A percentile compares a stretch with the other conserved stretches of the same genome.
These are phyloP conservation scores for Aaosphaeria pasadenensis DNA, from an alignment of 2,329 filamentous ascomycete genomes.

Conservation along the genomic window DNA sequence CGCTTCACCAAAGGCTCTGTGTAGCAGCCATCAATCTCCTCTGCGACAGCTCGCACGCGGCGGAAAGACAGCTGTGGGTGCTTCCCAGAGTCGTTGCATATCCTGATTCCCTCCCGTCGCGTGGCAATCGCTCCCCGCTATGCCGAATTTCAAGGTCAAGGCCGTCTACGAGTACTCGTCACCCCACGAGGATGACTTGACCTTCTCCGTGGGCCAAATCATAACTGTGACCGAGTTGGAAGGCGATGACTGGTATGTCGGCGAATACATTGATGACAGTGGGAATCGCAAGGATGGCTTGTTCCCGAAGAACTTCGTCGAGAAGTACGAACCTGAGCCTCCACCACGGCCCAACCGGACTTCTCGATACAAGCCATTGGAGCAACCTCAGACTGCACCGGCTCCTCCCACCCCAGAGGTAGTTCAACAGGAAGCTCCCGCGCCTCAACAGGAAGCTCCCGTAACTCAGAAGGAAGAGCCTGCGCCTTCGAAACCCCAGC, in stretches of 20 bases:
- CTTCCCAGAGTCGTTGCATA: constrained; percentile 1
- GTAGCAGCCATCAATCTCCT: constrained; percentile 3
- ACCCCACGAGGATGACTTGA: constrained; percentile 90
- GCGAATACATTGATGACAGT: constrained; percentile 75
- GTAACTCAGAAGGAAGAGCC: constrained; percentile 21
- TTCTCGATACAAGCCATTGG: constrained; percentile 47
- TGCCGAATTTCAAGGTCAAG: constrained; percentile 77
- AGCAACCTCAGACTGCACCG: constrained; percentile 25
- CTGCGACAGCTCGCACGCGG: constrained; percentile 5
- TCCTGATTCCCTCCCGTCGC: constrained; percentile 3
- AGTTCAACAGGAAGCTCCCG: constrained; percentile 23
- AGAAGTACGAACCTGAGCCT: constrained; percentile 87
- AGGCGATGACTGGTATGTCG: constrained; percentile 89
- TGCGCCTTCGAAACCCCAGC: constrained; percentile 37
- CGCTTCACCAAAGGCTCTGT: constrained; percentile 8
- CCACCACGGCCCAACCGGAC: constrained; percentile 79
- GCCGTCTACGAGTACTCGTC: constrained; percentile 93
- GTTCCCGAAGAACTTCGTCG: constrained; percentile 96
- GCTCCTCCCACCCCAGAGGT: constrained; percentile 26
- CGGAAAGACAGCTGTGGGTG: neutral
- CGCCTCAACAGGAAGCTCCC: neutral
- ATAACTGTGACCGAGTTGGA: constrained; percentile 93
- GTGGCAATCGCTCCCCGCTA: constrained; percentile 12
- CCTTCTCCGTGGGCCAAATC: constrained; percentile 79
- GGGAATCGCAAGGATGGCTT: constrained; percentile 79